These are phyloP conservation scores for Gautieria morchelliformis DNA, from an alignment of 768 basidiomycete genomes.

Conservation along the genomic window DNA sequence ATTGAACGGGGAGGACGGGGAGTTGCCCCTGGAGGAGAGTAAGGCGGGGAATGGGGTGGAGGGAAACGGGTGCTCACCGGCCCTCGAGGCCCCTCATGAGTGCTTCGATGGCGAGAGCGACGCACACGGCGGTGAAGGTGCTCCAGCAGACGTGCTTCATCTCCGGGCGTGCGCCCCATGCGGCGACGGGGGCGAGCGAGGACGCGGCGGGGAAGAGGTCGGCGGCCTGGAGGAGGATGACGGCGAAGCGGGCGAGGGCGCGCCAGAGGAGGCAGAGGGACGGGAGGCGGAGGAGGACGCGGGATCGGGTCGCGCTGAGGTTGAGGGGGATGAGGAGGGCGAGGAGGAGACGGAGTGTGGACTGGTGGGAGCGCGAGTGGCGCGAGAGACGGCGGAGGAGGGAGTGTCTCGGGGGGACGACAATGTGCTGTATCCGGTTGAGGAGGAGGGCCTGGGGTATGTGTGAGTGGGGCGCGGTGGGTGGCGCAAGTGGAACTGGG, in stretches of 20 bases:
- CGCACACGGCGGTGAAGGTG: slow-evolving; percentile 61
- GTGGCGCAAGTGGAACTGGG: too few species aligned
- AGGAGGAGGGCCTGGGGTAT: slow-evolving; percentile 50
- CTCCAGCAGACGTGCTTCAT: slow-evolving; percentile 65
- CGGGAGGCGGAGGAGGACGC: slow-evolving; percentile 51
- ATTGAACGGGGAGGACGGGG: slow-evolving; percentile 51
- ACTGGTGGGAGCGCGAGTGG: slow-evolving; percentile 12
- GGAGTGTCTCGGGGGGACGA: slow-evolving; percentile 50
- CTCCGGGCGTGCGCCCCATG: slow-evolving; percentile 39
- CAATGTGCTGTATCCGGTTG: slow-evolving; percentile 70
- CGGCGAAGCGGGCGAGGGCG: slow-evolving; percentile 46
- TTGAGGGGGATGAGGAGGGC: slow-evolving; percentile 52
- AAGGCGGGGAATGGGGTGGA: neutral
- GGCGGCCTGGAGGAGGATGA: slow-evolving; percentile 50
- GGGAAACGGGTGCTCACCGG: slow-evolving; percentile 22
- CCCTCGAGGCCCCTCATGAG: slow-evolving; percentile 64
- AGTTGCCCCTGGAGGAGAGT: neutral
- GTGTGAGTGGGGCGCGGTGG: neutral
- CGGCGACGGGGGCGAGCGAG: slow-evolving; percentile 27
- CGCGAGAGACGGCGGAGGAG: slow-evolving; percentile 15
- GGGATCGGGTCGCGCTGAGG: slow-evolving; percentile 47
- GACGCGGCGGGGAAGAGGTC: slow-evolving; percentile 28
- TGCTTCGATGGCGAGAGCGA: slow-evolving; percentile 53
- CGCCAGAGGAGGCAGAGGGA: slow-evolving; percentile 53
- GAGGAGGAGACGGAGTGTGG: slow-evolving; percentile 19